Base-by-base conservation (phyloP, 495 filamentous ascomycete species). In the Amphirosellinia nigrospora region DNA sequence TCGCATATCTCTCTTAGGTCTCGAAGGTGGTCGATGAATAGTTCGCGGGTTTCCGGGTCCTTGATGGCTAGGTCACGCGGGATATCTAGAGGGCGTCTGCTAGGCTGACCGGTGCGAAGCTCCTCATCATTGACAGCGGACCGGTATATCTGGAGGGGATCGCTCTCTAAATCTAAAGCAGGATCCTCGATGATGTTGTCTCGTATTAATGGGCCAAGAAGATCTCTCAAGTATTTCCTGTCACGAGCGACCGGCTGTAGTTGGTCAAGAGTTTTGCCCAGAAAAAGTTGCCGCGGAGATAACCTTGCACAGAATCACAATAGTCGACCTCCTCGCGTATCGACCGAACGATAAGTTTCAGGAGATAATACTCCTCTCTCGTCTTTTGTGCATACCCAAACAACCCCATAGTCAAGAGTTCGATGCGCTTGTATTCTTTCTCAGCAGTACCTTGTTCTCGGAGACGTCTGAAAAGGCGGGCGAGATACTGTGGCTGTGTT, bases 381-480 rank as follows among this genome's bases (percentile, higher is more conserved):
- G 94, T 86, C 82, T 98, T 99, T 76, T 98, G 96, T 2, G 96
- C 95, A 75, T 98, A 97, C 11, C 96, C 96, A 73, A 98, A 99
- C 28, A 98, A 86, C 7, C 94, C 93, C 94, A 99, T 97, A 83
- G 97, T 94, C 68, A 98, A 81, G 68, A 93, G 92, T 76, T 97
- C 93, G 46, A 97, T 91, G 60, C 92, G 86, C 79, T 97, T 97
- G 73, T 90, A 91, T 71, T 98, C 96, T 79, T 94, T 96, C 76
- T 99, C 96, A 3, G 94, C 83, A 0, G 90, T 94, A 41, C 92
- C 94, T 69, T 93, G 85, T 79, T 97, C 94, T 66, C 94, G 89
- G 23, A 98, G 81, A 60, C 90, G 87, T 77, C 88, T 89, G 85
- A 98, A 98, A 9, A 98, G 85, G 48, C 94, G 84, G 30, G 94